Base-by-base conservation (phyloP, 768 basidiomycete species). In the Gloeopeniophorella convolvens region DNA sequence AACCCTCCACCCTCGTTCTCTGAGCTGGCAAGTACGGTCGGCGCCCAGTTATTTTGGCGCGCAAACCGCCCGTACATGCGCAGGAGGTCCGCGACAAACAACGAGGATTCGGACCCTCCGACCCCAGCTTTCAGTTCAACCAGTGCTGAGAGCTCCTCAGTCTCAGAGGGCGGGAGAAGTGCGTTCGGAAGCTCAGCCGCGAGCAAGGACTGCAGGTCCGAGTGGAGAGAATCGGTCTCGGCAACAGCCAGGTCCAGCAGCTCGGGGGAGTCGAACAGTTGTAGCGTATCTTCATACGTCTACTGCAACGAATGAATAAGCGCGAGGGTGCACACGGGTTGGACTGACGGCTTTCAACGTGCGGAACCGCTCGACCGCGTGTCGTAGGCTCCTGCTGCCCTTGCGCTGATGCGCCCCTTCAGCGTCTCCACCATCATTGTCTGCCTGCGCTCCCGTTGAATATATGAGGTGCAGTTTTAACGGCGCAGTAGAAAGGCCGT, bases 71-170 rank as follows among this genome's bases (percentile, higher is more conserved):
- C 68, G 63, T 97, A 97, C 83, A 97, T 93, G 28, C 84, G 70
- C 35, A 89, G 60, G 24, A 98, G 63, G 44, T 94, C 85, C 1
- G 70, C 75, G 2, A 88, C 72, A 59, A 97, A 98, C 0, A 96
- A 72, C 16, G 81, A 78, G 2, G 93, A 77, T 65, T 99, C 95
- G 0, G 83, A 82, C 0, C 95, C 95, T 0, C 95, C 95, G 0
- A 93, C 90, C 13, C 93, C 95, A 0, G 92, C 80, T 60, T 95
- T 95, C 41, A 98, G 70, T 60, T 98, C 95, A 54, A 99, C 70
- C 42, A 97, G 72, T 3, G 89, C 90, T 9, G 86, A 85, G 13
- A 89, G 70, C 3, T 76, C 65, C 0, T 70, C 68, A 1, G 89
- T 90, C 3, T 74, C 57, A 0, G 88, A 88, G 0, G 80, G 69